Evolutionary conservation across 2,329 filamentous ascomycete species (phyloP).

Genomic region (Pyrenophora tritici-repentis): DNA sequence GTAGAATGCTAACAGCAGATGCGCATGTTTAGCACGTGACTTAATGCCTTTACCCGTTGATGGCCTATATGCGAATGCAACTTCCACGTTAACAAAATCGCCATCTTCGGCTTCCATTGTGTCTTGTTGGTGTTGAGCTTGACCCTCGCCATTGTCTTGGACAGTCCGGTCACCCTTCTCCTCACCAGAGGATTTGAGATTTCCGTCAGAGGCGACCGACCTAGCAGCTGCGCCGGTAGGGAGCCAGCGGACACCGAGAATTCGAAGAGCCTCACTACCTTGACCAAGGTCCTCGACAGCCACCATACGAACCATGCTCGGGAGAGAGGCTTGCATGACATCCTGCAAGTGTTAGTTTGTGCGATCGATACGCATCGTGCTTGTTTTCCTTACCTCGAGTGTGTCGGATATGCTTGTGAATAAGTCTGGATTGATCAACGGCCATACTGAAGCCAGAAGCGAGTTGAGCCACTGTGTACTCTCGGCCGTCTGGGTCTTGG

Average conservation of each 20-base stretch:
- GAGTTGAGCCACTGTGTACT: conserved; percentile 75
- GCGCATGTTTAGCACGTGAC: conserved; percentile 71
- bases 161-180: conserved; percentile 58
- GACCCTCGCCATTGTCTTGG: conserved; percentile 50
- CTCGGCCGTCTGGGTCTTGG: conserved; percentile 60
- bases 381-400: conserved; percentile 56
- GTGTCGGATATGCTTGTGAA: conserved; percentile 71
- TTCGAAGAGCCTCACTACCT: conserved; percentile 71
- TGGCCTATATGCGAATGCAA: conserved; percentile 74
- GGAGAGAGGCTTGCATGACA: conserved; percentile 78
- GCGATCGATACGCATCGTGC: not conserved
- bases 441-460: conserved; percentile 70
- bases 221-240: conserved; percentile 70
- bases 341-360: conserved; percentile 52
- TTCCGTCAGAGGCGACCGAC: conserved; percentile 64
- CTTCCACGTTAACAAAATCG: conserved; percentile 77
- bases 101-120: conserved; percentile 75
- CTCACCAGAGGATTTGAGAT: conserved; percentile 56
- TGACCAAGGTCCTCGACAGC: conserved; percentile 77
- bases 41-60: conserved; percentile 65
- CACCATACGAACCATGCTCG: conserved; percentile 72
- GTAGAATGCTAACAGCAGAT: conserved; percentile 74
- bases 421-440: conserved; percentile 74
- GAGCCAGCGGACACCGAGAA: conserved; percentile 73
- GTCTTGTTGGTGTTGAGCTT: conserved; percentile 40